Evolutionary conservation across 2,329 filamentous ascomycete species (phyloP), one percentile per base, ranked within the genome.

Genomic region (Rhinocladiella mackenziei): DNA sequence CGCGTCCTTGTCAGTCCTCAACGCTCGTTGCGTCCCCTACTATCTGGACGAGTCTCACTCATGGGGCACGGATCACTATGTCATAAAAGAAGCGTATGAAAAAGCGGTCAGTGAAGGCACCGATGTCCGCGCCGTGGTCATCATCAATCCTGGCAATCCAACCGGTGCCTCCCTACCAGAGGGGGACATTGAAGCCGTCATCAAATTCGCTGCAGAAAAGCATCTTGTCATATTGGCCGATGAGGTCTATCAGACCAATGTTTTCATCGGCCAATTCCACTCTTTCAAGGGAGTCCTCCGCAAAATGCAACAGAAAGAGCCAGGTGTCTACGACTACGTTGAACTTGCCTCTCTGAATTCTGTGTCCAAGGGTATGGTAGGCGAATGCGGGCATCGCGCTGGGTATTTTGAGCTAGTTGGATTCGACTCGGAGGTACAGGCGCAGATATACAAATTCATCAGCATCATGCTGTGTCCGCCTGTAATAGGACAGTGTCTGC

Each of bases 241-340:
- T 62, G 92, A 98, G 69, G 92, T 98, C 26, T 98, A 98, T 78
- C 92, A 98, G 72, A 97, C 92, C 62, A 98, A 98, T 68, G 86
- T 98, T 58, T 98, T 98, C 70, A 73, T 54, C 51, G 92, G 92
- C 66, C 77, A 91, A 65, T 98, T 98, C 74, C 81, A 86, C 70
- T 94, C 86, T 61, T 97, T 98, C 83, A 97, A 97, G 74, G 81
- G 85, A 59, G 81, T 84, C 29, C 78, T 98, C 38, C 80, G 89
- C 53, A 63, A 84, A 57, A 72, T 97, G 60, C 91, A 97, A 67
- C 74, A 83, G 65, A 70, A 83, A 62, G 68, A 75, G 32, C 79
- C 84, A 1, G 85, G 81, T 60, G 82, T 81, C 64, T 97, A 88
- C 70, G 86, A 94, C 67, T 66, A 78, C 56, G 74, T 98, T 48